Conservation (phyloP, 1,139 yeast genomes). For the Diutina catenulata region DNA sequence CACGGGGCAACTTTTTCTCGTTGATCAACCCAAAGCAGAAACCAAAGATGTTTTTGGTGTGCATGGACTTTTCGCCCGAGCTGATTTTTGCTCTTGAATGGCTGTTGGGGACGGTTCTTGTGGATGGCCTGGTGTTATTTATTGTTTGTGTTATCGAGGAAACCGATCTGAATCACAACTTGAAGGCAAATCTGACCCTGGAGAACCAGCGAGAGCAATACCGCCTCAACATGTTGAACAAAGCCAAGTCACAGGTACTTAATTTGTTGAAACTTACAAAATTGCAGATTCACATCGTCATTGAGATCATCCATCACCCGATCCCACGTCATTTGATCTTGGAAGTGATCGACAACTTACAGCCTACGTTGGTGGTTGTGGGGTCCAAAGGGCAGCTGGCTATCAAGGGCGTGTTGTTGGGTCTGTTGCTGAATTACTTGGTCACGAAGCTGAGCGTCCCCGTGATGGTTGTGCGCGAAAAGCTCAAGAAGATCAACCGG, state of each 20-base stretch:
- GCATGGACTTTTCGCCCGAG: conserved; percentile 78
- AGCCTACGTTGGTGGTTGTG: conserved; percentile 74
- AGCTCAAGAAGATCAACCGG: conserved; percentile 62
- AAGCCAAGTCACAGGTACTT: conserved; percentile 47
- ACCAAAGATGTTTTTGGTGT: conserved; percentile 62
- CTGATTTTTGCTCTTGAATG: conserved; percentile 81
- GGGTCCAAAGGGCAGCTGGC: conserved; percentile 75
- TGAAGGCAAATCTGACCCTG: conserved; percentile 28
- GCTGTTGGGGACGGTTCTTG: conserved; percentile 78
- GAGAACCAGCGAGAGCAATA: conserved; percentile 37
- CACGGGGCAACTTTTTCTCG: conserved; percentile 58
- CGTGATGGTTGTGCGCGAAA: conserved; percentile 81
- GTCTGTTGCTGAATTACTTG: conserved; percentile 64
- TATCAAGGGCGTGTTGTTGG: conserved; percentile 63
- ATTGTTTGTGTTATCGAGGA: conserved; percentile 73
- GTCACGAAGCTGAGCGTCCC: conserved; percentile 76
- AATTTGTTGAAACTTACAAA: conserved; percentile 58
- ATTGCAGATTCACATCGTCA: conserved; percentile 62
- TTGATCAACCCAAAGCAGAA: conserved; percentile 35
- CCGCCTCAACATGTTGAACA: conserved; percentile 46
- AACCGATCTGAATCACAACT: conserved; percentile 36
- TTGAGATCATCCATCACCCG: conserved; percentile 74
- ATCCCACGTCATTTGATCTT: conserved; percentile 78
- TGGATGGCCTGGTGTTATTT: conserved; percentile 75
- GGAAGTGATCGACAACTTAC: conserved; percentile 71